These are phyloP conservation scores for Claviceps citrina DNA, from an alignment of 2,329 filamentous ascomycete species.

Conservation along the genomic window DNA sequence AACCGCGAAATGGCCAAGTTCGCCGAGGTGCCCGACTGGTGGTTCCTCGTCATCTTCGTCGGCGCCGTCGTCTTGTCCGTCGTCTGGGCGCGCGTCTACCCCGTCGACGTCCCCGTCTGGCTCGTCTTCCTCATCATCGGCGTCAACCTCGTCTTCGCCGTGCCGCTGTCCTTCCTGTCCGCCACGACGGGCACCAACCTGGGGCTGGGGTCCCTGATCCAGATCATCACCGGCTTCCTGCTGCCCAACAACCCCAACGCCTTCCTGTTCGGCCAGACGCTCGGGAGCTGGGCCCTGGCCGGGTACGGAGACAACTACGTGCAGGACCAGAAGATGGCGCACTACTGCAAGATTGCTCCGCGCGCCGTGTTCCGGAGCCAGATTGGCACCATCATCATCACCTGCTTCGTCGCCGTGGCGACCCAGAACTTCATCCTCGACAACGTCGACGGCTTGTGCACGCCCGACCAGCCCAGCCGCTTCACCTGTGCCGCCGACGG, in stretches of 20 bases:
- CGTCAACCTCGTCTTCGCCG: slow-evolving; percentile 24
- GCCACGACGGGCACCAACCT: slow-evolving; percentile 30
- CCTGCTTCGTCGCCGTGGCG: slow-evolving; percentile 30
- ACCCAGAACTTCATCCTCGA: too few relatives aligned
- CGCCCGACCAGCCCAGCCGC: too few relatives aligned
- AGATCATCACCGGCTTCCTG: too few relatives aligned
- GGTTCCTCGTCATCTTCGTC: slow-evolving; percentile 26
- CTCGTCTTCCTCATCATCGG: slow-evolving; percentile 26
- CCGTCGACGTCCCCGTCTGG: slow-evolving; percentile 21
- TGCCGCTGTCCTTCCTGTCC: slow-evolving; percentile 27
- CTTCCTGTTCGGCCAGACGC: slow-evolving; percentile 13
- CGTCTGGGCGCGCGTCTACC: slow-evolving; percentile 14
- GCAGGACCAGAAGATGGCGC: slow-evolving; percentile 35
- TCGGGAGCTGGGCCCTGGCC: slow-evolving; percentile 10
- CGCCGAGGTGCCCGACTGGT: slow-evolving; percentile 31
- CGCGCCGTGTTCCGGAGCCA: slow-evolving; percentile 32
- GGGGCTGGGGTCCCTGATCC: slow-evolving; percentile 24
- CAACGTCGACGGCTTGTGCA: too few relatives aligned
- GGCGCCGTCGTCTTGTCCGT: slow-evolving; percentile 17
- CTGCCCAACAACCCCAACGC: slow-evolving; percentile 14
- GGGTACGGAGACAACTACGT: slow-evolving; percentile 27
- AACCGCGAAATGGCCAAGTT: slow-evolving; percentile 25
- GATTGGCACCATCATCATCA: slow-evolving; percentile 28
- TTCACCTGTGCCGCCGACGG: too few relatives aligned
- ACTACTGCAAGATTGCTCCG: slow-evolving; percentile 35